phyloP scores from a whole-genome alignment of 257 asterid genomes.

The Craterostigma plantagineum region DNA sequence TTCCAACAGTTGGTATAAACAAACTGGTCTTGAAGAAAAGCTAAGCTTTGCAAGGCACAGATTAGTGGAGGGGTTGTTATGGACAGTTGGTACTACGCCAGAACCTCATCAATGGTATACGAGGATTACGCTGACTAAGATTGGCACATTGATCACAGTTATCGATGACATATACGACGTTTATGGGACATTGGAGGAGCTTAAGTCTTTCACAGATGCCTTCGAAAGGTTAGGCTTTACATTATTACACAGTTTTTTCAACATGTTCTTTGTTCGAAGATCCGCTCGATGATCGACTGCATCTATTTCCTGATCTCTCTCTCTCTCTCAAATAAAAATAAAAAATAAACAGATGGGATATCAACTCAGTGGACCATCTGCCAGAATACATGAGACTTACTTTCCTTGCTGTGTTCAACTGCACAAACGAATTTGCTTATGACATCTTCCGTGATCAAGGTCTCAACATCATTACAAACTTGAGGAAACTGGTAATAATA shows the following conservation, averaged over 20 bases:
- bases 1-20: constrained; percentile 23
- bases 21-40: constrained; percentile 14
- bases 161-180: constrained; percentile 34
- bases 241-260: neutral
- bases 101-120: constrained; percentile 17
- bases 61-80: constrained; percentile 24
- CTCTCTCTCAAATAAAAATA: neutral
- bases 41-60: constrained; percentile 29
- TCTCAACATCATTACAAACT: constrained; percentile 2
- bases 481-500: neutral
- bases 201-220: constrained; percentile 20
- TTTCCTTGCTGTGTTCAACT: constrained; percentile 19
- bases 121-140: constrained; percentile 17
- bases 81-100: constrained; percentile 21
- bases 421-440: constrained; percentile 13
- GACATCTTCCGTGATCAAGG: constrained; percentile 14
- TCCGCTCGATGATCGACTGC: no score
- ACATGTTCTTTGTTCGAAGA: no score
- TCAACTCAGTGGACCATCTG: constrained; percentile 12
- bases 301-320: no score
- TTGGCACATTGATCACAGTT: constrained; percentile 11
- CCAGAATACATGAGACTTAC: constrained; percentile 22
- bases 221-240: constrained; percentile 15
- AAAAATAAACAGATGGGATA: constrained; percentile 25
- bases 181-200: constrained; percentile 35